Conservation (phyloP, 805 yeast genomes). For the Pichia ethanolica region DNA sequence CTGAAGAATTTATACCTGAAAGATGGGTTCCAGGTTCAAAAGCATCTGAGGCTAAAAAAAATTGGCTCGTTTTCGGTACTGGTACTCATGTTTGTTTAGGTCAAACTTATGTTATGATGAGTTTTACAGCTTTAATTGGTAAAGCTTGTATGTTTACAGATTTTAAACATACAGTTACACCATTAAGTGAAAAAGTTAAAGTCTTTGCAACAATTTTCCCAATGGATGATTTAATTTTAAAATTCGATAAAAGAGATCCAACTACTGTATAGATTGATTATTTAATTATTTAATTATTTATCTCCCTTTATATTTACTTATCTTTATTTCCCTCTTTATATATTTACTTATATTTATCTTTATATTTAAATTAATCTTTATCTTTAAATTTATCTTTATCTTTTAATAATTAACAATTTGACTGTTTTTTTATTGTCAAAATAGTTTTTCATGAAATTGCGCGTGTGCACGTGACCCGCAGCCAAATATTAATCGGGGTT, state of each 20-base stretch:
- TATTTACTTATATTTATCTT: too few species aligned
- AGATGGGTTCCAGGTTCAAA: constrained; percentile 82
- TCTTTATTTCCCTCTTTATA: too few species aligned
- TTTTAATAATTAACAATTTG: too few species aligned
- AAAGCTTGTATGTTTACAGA: constrained; percentile 79
- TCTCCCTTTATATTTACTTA: too few species aligned
- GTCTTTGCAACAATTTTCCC: constrained; percentile 99
- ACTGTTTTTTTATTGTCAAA: too few species aligned
- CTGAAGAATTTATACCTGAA: constrained; percentile 92
- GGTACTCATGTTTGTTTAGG: constrained; percentile 97
- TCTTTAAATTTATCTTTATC: too few species aligned
- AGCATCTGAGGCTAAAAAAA: constrained; percentile 70
- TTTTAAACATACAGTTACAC: constrained; percentile 76
- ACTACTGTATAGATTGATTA: constrained; percentile 4
- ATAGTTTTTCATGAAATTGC: background rate
- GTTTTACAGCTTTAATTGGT: constrained; percentile 85
- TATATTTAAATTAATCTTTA: too few species aligned
- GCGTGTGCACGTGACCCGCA: background rate
- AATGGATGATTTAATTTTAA: constrained; percentile 81
- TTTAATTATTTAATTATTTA: too few species aligned
- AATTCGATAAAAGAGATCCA: constrained; percentile 65
- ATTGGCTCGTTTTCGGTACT: constrained; percentile 95
- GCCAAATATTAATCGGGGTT: background rate
- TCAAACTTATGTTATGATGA: constrained; percentile 85
- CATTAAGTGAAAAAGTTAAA: constrained; percentile 80